Conservation (phyloP, 352 stramenopile genomes). For the Peronospora belbahrii region DNA sequence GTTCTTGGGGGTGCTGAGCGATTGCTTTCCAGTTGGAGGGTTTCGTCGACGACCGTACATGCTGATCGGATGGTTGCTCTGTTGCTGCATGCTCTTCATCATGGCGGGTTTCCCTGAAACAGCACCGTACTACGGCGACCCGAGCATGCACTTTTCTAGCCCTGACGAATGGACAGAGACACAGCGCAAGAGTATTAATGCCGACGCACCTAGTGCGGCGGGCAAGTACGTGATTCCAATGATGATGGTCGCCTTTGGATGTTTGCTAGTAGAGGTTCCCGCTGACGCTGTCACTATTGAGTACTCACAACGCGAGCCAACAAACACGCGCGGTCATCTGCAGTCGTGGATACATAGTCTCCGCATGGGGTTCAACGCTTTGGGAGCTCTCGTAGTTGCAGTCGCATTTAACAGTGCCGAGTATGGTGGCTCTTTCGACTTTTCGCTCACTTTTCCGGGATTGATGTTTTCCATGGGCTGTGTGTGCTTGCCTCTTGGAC, state of each 20-base stretch:
- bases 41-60: conserved; percentile 56
- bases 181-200: conserved; percentile 37
- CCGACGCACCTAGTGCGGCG: conserved; percentile 25
- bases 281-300: conserved; percentile 60
- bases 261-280: conserved; percentile 47
- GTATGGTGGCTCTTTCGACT: conserved; percentile 49
- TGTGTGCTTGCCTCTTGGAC: conserved; percentile 26
- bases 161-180: conserved; percentile 27
- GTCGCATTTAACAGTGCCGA: conserved; percentile 43
- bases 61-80: conserved; percentile 44
- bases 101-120: conserved; percentile 34
- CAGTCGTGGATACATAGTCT: conserved; percentile 55
- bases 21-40: conserved; percentile 52
- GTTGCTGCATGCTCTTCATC: conserved; percentile 37
- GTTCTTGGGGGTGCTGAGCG: conserved; percentile 48
- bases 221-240: conserved; percentile 54
- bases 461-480: conserved; percentile 42
- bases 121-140: conserved; percentile 42
- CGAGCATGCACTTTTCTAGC: conserved; percentile 23
- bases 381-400: conserved; percentile 38
- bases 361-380: conserved; percentile 36
- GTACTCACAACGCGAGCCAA: conserved; percentile 44
- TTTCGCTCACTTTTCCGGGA: conserved; percentile 42
- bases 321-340: conserved; percentile 36
- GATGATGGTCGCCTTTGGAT: conserved; percentile 67